Percentiles rank a stretch among this genome's conserved stretches.
phyloP scores from a whole-genome alignment of 495 filamentous ascomycete species.

The Penicillium verhagenii region DNA sequence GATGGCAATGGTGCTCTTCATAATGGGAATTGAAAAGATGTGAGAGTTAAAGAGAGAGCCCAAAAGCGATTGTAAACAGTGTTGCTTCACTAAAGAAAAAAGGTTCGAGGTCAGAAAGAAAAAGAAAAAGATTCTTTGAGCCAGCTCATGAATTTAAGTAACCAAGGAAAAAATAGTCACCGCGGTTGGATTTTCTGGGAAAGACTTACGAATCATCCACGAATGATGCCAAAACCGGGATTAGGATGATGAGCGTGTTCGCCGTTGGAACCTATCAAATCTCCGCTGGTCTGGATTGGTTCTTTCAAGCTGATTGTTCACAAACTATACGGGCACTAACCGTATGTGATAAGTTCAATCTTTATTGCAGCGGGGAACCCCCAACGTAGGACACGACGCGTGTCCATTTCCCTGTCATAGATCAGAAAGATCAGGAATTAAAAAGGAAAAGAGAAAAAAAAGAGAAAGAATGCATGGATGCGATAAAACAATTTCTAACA shows the following conservation, averaged over 20 bases:
- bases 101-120: background rate
- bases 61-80: background rate
- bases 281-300: background rate
- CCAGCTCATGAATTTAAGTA: background rate
- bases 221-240: background rate
- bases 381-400: constrained; percentile 1
- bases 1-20: constrained; percentile 35
- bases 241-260: background rate
- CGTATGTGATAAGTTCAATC: background rate
- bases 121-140: background rate
- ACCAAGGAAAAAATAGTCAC: background rate
- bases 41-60: background rate
- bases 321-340: background rate
- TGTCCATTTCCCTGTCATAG: background rate
- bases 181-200: background rate
- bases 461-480: no score
- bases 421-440: no score
- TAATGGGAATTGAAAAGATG: constrained; percentile 10
- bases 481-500: no score
- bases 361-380: background rate
- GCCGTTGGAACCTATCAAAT: background rate
- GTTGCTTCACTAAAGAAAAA: background rate
- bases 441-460: no score
- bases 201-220: constrained; percentile 2
- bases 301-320: background rate